phyloP scores from a whole-genome alignment of 2,329 filamentous ascomycete species.

The Purpureocillium lavendulum region DNA sequence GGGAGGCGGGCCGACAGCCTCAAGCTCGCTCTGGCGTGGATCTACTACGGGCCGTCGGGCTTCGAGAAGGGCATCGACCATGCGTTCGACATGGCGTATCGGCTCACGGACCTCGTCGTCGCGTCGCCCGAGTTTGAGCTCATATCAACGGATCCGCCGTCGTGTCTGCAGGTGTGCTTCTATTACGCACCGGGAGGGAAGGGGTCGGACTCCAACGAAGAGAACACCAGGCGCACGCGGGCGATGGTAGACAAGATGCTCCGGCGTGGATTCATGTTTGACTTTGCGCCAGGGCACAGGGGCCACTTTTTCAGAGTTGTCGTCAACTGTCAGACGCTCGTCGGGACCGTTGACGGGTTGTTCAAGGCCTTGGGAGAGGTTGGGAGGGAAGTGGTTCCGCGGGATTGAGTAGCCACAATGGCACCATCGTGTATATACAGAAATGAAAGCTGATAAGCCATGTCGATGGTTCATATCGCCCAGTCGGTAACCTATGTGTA shows the following conservation, averaged over 20 bases:
- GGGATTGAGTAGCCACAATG: neutral
- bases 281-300: conserved; percentile 46
- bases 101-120: conserved; percentile 54
- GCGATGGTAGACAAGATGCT: conserved; percentile 39
- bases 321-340: conserved; percentile 45
- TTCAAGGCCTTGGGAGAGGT: conserved; percentile 43
- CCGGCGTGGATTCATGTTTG: conserved; percentile 47
- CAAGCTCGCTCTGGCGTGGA: conserved; percentile 81
- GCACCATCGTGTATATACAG: no score
- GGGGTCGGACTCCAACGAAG: conserved; percentile 29
- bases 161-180: conserved; percentile 91
- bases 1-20: conserved; percentile 76
- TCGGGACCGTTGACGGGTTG: conserved; percentile 41
- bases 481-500: no score
- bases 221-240: conserved; percentile 41
- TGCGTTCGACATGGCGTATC: conserved; percentile 62
- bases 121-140: conserved; percentile 54
- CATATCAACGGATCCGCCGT: conserved; percentile 66
- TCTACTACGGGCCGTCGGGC: conserved; percentile 73
- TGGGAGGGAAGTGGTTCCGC: conserved; percentile 16
- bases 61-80: conserved; percentile 61
- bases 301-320: conserved; percentile 51
- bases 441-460: neutral
- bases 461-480: no score
- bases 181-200: conserved; percentile 59